Conservation (phyloP, 2,329 filamentous ascomycete species). For the Knufia fluminis region DNA sequence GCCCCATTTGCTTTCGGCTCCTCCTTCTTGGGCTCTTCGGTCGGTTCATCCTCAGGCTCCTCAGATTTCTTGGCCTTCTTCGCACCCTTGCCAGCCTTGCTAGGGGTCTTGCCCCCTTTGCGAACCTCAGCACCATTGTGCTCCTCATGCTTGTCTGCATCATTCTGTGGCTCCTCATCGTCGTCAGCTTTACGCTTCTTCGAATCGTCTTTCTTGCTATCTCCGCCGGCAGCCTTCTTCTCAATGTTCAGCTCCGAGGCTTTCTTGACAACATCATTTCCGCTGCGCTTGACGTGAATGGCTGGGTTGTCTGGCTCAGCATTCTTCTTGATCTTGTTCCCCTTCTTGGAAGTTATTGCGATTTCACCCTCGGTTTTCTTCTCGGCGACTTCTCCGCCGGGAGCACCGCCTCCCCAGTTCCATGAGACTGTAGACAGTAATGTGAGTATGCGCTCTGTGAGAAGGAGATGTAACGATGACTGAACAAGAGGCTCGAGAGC, state of each 20-base stretch:
- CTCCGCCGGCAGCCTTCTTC: constrained; percentile 28
- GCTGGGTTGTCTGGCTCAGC: constrained; percentile 53
- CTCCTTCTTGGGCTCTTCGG: constrained; percentile 24
- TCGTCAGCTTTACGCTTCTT: constrained; percentile 23
- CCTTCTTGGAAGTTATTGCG: constrained; percentile 50
- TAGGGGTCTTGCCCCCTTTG: constrained; percentile 6
- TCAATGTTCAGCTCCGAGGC: constrained; percentile 52
- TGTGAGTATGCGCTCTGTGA: not conserved
- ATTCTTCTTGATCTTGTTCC: constrained; percentile 57
- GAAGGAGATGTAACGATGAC: too few relatives aligned
- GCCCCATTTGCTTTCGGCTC: constrained; percentile 13
- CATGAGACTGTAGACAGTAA: constrained; percentile 46
- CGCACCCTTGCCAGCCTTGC: not conserved
- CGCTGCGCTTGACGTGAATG: constrained; percentile 48
- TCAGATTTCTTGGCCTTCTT: constrained; percentile 10
- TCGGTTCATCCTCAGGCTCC: constrained; percentile 16
- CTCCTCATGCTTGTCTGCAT: constrained; percentile 23
- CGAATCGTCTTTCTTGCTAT: constrained; percentile 18
- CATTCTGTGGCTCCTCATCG: constrained; percentile 29
- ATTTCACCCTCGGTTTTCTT: constrained; percentile 50
- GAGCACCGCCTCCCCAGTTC: constrained; percentile 49
- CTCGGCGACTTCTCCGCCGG: constrained; percentile 49
- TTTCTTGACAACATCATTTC: constrained; percentile 57
- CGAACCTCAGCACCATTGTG: constrained; percentile 14
- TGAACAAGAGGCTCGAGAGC: too few relatives aligned